Base-by-base conservation (phyloP, 2,329 filamentous ascomycete species). In the Colletotrichum sp. region DNA sequence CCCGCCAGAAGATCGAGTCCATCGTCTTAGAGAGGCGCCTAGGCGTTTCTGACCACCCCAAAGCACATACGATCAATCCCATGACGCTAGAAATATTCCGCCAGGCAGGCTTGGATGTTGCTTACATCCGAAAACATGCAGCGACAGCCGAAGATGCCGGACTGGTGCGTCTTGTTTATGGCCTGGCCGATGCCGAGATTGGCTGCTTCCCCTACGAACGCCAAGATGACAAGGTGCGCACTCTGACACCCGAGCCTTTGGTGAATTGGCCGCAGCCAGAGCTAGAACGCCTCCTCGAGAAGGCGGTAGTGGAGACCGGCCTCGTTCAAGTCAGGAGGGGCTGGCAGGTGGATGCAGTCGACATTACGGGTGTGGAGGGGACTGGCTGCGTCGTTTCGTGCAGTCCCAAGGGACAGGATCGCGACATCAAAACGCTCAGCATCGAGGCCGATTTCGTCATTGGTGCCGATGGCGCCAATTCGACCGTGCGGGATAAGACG, bases 31-130 rank as follows among this genome's bases (percentile, higher is more conserved):
- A 75, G 49, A 66, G 68, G 36, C 72, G 68, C 13, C 9, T 66
- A 6, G 36, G 7, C 52, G 60, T 72, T 15, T 30, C 72, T 15
- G 18, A 67, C 16, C 72, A 75, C 34, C 72, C 76, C 7, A 78
- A 78, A 63, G 76, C 76, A 21, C 76, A 78, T 52, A 76, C 76
- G 15, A 18, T 78, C 44, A 77, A 73, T 63, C 74, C 76, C 21
- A 44, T n/a, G 60, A 77, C 76, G 24, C 73, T 78, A 7, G 76
- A 78, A 62, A 78, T 77, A 24, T 78, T 77, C 55, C 74, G 76
- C 36, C 76, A 77, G 60, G 66, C 70, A 30, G 74, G 65, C 8
- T 36, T 78, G 9, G 64, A 73, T 21, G 62, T 77, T 9, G 39
- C 52, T 15, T n/a, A 64, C 26, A 77, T 78, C 28, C 73, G 76